phyloP scores from a whole-genome alignment of 371 early-diverging fungal genomes.

The Syncephalis plumigaleata region DNA sequence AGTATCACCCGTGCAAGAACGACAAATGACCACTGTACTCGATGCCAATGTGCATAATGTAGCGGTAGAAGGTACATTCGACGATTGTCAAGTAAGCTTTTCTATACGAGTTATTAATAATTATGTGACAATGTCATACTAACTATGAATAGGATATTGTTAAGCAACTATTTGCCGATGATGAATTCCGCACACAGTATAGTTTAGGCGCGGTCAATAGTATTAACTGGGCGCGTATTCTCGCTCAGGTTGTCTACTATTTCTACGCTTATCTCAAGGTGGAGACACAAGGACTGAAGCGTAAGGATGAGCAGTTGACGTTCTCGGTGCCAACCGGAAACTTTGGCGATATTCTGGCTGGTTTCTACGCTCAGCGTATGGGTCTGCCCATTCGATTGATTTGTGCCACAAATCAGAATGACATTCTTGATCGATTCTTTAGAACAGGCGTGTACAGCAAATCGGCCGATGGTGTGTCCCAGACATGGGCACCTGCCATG shows the following conservation, averaged over 20 bases:
- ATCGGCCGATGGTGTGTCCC: slow-evolving; percentile 42
- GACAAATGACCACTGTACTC: slow-evolving; percentile 91
- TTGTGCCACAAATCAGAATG: slow-evolving; percentile 90
- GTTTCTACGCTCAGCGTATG: slow-evolving; percentile 80
- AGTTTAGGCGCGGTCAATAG: slow-evolving; percentile 91
- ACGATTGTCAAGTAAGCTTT: slow-evolving; percentile 70
- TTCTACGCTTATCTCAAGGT: slow-evolving; percentile 79
- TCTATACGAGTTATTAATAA: not conserved
- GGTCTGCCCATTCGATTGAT: slow-evolving; percentile 79
- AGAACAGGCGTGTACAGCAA: slow-evolving; percentile 67
- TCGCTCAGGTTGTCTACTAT: slow-evolving; percentile 91
- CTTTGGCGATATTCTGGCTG: slow-evolving; percentile 95
- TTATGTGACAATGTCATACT: not conserved
- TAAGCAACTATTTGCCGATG: slow-evolving; percentile 74
- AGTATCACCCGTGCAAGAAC: slow-evolving; percentile 87
- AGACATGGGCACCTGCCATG: slow-evolving; percentile 92
- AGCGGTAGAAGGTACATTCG: slow-evolving; percentile 85
- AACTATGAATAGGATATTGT: slow-evolving; percentile 48
- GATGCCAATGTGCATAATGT: slow-evolving; percentile 88
- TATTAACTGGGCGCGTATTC: slow-evolving; percentile 97
- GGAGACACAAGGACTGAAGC: slow-evolving; percentile 20
- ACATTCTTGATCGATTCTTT: slow-evolving; percentile 91
- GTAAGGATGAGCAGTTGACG: slow-evolving; percentile 28
- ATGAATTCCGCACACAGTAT: slow-evolving; percentile 50
- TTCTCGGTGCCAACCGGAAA: slow-evolving; percentile 96